A percentile compares a stretch with the other conserved stretches of the same genome.
Evolutionary conservation across 306 rosid species (phyloP).

Genomic region (Styphnolobium japonicum): DNA sequence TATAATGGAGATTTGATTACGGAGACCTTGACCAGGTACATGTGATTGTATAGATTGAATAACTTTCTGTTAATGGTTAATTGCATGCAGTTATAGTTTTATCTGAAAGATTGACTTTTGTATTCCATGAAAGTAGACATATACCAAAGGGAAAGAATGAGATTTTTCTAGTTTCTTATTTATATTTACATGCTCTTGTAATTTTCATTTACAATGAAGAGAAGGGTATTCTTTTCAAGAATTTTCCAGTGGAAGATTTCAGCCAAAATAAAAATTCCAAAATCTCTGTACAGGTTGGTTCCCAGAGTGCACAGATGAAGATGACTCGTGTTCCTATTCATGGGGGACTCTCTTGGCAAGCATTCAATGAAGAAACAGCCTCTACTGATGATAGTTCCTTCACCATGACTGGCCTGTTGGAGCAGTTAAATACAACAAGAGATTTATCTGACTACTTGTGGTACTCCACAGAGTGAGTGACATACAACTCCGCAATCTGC

Average conservation of each 20-base stretch:
- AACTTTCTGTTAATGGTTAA: background rate
- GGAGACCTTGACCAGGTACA: background rate
- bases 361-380: constrained; percentile 78
- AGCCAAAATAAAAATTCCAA: background rate
- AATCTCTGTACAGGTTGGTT: constrained; percentile 63
- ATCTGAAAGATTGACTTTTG: background rate
- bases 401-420: constrained; percentile 75
- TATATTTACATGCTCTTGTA: background rate
- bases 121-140: background rate
- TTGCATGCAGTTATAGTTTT: background rate
- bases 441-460: constrained; percentile 89
- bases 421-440: constrained; percentile 94
- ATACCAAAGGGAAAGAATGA: background rate
- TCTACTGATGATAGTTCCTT: constrained; percentile 69
- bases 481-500: background rate
- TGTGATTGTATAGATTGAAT: background rate
- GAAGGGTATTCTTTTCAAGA: background rate
- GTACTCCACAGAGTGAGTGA: constrained; percentile 96
- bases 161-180: background rate
- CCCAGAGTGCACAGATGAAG: constrained; percentile 87
- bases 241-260: background rate
- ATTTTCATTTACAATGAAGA: constrained; percentile 12
- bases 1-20: constrained; percentile 8
- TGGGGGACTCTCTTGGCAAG: constrained; percentile 84
- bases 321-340: constrained; percentile 83